Evolutionary conservation across 1,139 yeast genomes (phyloP).

Genomic region (Blastobotrys illinoisensis): DNA sequence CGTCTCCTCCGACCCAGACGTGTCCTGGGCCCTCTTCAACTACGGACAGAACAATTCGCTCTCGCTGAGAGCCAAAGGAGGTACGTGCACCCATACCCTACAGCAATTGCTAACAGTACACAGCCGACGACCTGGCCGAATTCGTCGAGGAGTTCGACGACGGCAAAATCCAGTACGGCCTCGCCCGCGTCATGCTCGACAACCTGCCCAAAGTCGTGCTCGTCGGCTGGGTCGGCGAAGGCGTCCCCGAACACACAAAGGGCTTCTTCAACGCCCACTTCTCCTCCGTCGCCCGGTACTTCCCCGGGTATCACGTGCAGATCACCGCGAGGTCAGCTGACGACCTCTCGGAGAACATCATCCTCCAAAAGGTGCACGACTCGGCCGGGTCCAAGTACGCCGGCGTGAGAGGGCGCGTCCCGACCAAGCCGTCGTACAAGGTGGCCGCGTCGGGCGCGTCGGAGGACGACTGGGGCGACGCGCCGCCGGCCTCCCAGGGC

Average conservation of each 20-base stretch:
- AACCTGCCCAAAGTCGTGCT: conserved; percentile 80
- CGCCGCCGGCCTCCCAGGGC: conserved; percentile 37
- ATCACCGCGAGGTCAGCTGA: conserved; percentile 93
- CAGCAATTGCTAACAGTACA: background rate
- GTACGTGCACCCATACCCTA: conserved; percentile 16
- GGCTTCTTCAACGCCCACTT: conserved; percentile 41
- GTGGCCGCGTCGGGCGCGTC: conserved; percentile 32
- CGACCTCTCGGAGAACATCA: conserved; percentile 75
- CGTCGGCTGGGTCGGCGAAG: conserved; percentile 72
- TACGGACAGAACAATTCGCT: conserved; percentile 35
- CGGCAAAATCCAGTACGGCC: conserved; percentile 85
- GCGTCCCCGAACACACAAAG: conserved; percentile 41
- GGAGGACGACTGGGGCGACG: conserved; percentile 57
- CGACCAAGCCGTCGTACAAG: conserved; percentile 34
- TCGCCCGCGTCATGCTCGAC: conserved; percentile 81
- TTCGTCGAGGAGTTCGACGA: conserved; percentile 81
- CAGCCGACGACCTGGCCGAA: conserved; percentile 60
- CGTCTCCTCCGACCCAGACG: conserved; percentile 37
- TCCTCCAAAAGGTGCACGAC: conserved; percentile 69
- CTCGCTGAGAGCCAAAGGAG: conserved; percentile 32
- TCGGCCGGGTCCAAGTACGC: conserved; percentile 96
- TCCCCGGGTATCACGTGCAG: conserved; percentile 83
- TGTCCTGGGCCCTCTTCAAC: conserved; percentile 40
- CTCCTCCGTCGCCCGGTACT: conserved; percentile 36
- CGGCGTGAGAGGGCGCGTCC: conserved; percentile 22